phyloP scores from a whole-genome alignment of 768 basidiomycete genomes.

The Pisolithus marmoratus region DNA sequence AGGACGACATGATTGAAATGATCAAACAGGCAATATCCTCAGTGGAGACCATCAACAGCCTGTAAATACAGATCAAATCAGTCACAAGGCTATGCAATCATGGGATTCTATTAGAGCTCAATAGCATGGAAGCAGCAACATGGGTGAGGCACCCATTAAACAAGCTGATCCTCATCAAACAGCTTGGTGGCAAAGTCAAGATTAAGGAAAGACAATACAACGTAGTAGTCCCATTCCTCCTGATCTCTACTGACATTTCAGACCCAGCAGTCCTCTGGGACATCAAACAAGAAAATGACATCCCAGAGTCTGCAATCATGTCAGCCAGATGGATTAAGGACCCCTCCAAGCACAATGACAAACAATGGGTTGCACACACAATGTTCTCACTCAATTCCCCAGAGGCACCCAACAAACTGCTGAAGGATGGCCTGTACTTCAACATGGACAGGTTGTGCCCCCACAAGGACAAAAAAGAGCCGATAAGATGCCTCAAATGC shows the following conservation, averaged over 20 bases:
- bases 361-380: constrained; percentile 19
- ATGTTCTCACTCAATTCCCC: too few species aligned
- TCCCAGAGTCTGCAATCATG: constrained; percentile 2
- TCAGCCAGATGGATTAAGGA: constrained; percentile 25
- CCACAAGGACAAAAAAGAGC: too few species aligned
- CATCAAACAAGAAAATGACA: constrained; percentile 13
- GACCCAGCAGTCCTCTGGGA: not conserved
- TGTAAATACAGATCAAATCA: not conserved
- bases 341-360: not conserved
- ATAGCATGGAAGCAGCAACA: constrained; percentile 1
- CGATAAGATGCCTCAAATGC: too few species aligned
- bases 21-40: too few species aligned
- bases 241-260: constrained; percentile 9
- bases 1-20: too few species aligned
- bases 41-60: too few species aligned
- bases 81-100: constrained; percentile 4
- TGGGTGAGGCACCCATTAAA: constrained; percentile 11
- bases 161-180: constrained; percentile 3
- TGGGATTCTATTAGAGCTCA: constrained; percentile 10
- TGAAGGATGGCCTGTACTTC: too few species aligned
- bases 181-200: not conserved
- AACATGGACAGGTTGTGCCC: too few species aligned
- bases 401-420: too few species aligned
- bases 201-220: not conserved
- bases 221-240: constrained; percentile 18